Evolutionary conservation across 2,329 filamentous ascomycete species (phyloP), one percentile per base, ranked within the genome.

Genomic region (Coniochaeta pulveracea): DNA sequence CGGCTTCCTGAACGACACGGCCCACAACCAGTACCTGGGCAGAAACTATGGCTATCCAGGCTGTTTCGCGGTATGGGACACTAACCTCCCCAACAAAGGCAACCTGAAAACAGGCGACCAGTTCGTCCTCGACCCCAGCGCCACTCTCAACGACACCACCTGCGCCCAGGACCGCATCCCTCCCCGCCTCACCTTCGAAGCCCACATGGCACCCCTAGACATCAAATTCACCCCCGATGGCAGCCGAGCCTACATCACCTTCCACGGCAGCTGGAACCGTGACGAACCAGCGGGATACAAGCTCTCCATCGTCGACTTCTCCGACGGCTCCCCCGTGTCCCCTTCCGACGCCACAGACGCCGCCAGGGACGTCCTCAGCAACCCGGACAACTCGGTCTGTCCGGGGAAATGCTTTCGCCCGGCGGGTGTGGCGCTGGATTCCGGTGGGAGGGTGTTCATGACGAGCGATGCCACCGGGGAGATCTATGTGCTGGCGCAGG

Each of bases 151-250:
- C 19, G 66, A 72, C 48, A 48, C 53, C 5, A 46, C 52, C 9
- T 73, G 67, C 46, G 56, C 56, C 3, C 38, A 48, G 8, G 48
- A 63, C 17, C 63, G 57, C 16, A 50, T 63, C 12, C 42, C 63
- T 4, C 69, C 81, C 40, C 39, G 72, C 2, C 56, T 85, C 18
- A 72, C 71, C 5, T 69, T 70, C 44, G 57, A 58, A 27, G 71
- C 80, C 2, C 82, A 86, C 47, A 77, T 68, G 48, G 80, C 81
- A 0, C 82, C 82, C 1, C 58, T 85, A 1, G 79, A 84, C 42
- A 70, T 85, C 47, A 72, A 74, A 39, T 86, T 86, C 57, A 63
- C 70, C 40, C 46, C 59, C 1, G 55, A 64, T 25, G 71, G 70
- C 22, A 67, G 64, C 10, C 65, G 61, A 3, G 79, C 77, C 1